Percentiles rank a stretch among this genome's conserved stretches.
Evolutionary conservation across 768 basidiomycete genomes (phyloP).

Genomic region (Tricholoma matsutake): DNA sequence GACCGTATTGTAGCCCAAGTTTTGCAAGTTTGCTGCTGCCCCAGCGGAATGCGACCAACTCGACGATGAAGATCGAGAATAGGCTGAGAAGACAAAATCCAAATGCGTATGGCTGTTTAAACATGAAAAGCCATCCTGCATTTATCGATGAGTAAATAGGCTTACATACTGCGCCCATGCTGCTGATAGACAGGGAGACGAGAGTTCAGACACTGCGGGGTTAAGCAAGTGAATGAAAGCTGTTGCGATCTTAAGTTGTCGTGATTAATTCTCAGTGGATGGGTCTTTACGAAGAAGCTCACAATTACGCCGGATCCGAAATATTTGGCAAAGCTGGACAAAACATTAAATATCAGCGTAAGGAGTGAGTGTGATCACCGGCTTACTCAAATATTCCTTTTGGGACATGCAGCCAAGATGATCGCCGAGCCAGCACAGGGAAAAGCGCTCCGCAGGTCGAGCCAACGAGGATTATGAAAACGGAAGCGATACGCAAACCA

Average conservation of each 20-base stretch:
- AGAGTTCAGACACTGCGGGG: conserved; percentile 71
- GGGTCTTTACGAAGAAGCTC: conserved; percentile 21
- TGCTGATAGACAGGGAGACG: conserved; percentile 62
- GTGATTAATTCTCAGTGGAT: neutral
- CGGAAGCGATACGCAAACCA: conserved; percentile 61
- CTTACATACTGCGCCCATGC: conserved; percentile 77
- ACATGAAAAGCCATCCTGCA: neutral
- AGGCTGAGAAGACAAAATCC: conserved; percentile 80
- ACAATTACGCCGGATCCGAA: conserved; percentile 91
- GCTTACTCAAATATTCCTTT: conserved; percentile 67
- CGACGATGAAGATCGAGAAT: conserved; percentile 80
- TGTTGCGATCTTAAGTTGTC: conserved; percentile 67
- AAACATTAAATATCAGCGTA: neutral
- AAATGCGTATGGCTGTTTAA: conserved; percentile 70
- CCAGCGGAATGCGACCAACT: conserved; percentile 84
- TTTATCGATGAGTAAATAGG: conserved; percentile 7
- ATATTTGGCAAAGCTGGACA: conserved; percentile 73
- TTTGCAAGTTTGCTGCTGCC: conserved; percentile 70
- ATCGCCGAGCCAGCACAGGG: conserved; percentile 60
- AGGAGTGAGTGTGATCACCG: neutral
- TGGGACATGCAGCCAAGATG: conserved; percentile 54
- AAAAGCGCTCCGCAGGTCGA: conserved; percentile 64
- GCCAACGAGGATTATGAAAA: conserved; percentile 70
- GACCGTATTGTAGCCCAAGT: conserved; percentile 64
- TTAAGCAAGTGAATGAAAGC: conserved; percentile 83